phyloP scores from a whole-genome alignment of 306 rosid genomes.

The Sicyos edulis region DNA sequence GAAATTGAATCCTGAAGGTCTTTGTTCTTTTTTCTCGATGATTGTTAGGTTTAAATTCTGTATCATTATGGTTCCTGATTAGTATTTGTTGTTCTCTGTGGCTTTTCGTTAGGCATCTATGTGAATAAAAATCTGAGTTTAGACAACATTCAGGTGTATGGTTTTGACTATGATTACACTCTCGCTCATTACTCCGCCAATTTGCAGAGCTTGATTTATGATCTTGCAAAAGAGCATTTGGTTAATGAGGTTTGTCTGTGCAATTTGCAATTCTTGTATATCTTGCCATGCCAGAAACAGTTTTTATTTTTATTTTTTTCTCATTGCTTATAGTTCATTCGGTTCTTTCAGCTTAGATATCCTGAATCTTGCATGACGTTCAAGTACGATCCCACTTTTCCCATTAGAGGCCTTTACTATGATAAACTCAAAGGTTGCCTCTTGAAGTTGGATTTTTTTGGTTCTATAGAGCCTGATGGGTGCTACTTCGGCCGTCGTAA shows the following conservation, averaged over 20 bases:
- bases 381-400: slow-evolving; percentile 74
- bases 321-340: slow-evolving; percentile 19
- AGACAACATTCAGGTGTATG: too few species aligned
- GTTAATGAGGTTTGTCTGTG: slow-evolving; percentile 66
- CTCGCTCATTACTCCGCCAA: slow-evolving; percentile 79
- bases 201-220: slow-evolving; percentile 84
- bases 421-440: slow-evolving; percentile 85
- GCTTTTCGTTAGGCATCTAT: slow-evolving; percentile 64
- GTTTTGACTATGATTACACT: slow-evolving; percentile 16
- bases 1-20: slow-evolving; percentile 86
- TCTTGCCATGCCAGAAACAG: background rate
- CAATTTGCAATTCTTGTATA: slow-evolving; percentile 7
- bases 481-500: slow-evolving; percentile 86
- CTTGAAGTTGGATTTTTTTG: slow-evolving; percentile 86
- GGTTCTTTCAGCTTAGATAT: slow-evolving; percentile 66
- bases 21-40: slow-evolving; percentile 11
- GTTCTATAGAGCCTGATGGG: slow-evolving; percentile 78
- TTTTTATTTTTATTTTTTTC: background rate
- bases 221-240: slow-evolving; percentile 80
- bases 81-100: background rate
- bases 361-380: slow-evolving; percentile 71
- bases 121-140: slow-evolving; percentile 56
- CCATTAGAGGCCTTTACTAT: slow-evolving; percentile 85
- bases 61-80: background rate
- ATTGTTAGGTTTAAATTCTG: background rate